phyloP scores from a whole-genome alignment of 129 eudicot species.

The Helianthus tuberosus region DNA sequence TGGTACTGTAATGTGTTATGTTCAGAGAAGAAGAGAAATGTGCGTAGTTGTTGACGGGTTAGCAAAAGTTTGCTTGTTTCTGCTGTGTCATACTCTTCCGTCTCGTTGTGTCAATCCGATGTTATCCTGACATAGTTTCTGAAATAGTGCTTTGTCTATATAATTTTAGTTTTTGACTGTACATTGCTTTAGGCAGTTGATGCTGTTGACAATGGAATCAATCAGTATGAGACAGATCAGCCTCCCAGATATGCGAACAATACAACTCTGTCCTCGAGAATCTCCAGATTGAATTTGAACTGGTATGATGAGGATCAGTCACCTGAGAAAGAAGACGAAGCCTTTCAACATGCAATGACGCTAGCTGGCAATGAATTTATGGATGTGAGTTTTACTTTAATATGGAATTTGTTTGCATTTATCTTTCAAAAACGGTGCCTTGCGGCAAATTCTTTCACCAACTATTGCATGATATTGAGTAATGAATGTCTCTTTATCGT shows the following conservation, averaged over 20 bases:
- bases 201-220: slow-evolving; percentile 92
- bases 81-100: not conserved
- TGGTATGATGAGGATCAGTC: slow-evolving; percentile 95
- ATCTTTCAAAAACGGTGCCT: not conserved
- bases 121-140: slow-evolving; percentile 45
- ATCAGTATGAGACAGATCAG: slow-evolving; percentile 70
- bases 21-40: too few species aligned
- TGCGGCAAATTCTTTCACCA: not conserved
- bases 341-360: slow-evolving; percentile 77
- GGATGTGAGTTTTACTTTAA: slow-evolving; percentile 56
- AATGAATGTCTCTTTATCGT: slow-evolving; percentile 10
- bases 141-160: not conserved
- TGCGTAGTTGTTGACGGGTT: not conserved
- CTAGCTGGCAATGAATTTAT: slow-evolving; percentile 82
- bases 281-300: slow-evolving; percentile 65
- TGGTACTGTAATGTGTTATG: not conserved
- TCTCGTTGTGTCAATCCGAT: too few species aligned
- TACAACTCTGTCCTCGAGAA: slow-evolving; percentile 79
- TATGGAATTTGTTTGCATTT: not conserved
- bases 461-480: slow-evolving; percentile 4
- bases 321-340: slow-evolving; percentile 81
- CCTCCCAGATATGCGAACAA: slow-evolving; percentile 81
- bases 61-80: not conserved
- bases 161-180: slow-evolving; percentile 5
- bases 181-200: slow-evolving; percentile 69